These are phyloP conservation scores for Mycena polygramma DNA, from an alignment of 768 basidiomycete genomes.

Conservation along the genomic window DNA sequence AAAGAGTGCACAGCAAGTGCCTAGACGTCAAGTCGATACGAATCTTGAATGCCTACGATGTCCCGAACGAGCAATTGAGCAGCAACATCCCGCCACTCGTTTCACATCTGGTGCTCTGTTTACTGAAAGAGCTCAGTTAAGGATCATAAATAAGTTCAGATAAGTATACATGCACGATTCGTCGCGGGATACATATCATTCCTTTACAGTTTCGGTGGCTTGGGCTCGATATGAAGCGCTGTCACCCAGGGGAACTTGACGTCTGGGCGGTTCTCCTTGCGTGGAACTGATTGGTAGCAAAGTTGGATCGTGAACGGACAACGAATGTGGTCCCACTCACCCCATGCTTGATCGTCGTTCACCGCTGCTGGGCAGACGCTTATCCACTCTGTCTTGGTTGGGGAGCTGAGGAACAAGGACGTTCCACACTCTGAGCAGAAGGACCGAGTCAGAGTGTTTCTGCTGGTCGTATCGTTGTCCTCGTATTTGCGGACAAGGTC, in stretches of 20 bases:
- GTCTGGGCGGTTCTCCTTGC: conserved; percentile 30
- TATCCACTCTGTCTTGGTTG: conserved; percentile 21
- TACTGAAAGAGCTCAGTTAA: too few species aligned
- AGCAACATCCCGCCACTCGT: too few species aligned
- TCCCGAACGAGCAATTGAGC: too few species aligned
- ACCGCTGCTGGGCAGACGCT: conserved; percentile 8
- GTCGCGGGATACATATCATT: not conserved
- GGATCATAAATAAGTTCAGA: not conserved
- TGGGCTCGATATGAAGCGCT: conserved; percentile 25
- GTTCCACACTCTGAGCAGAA: conserved; percentile 47
- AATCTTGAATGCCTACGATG: too few species aligned
- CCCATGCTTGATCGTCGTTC: conserved; percentile 17
- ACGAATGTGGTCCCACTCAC: conserved; percentile 7
- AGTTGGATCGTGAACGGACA: not conserved
- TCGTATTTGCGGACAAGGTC: conserved; percentile 41
- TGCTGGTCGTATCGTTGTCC: conserved; percentile 43
- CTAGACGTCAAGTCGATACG: not conserved
- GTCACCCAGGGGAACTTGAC: conserved; percentile 29
- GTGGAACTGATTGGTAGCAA: conserved; percentile 15
- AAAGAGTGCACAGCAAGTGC: not conserved
- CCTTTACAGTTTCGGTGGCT: conserved; percentile 19
- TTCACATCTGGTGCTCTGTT: too few species aligned
- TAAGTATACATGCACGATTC: not conserved
- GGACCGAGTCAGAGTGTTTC: conserved; percentile 41
- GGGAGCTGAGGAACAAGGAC: conserved; percentile 40